Base-by-base conservation (phyloP, 495 filamentous ascomycete species). In the Daldinia grandis region DNA sequence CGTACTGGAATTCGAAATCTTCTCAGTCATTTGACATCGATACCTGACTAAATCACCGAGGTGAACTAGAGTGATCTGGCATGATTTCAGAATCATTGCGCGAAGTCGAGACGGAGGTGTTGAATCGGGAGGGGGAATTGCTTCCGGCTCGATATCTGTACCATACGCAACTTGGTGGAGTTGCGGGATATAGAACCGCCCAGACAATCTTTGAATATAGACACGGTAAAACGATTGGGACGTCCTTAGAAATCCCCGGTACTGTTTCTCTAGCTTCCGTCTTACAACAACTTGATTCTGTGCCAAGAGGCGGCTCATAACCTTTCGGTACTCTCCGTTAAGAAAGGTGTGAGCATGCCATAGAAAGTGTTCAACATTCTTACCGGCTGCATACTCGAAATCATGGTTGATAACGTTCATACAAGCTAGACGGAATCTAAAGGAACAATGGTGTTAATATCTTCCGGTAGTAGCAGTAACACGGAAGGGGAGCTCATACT, bases 11-110 rank as follows among this genome's bases (percentile, higher is more conserved):
- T 72, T 74, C 19, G 70, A 72, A 49, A 68, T 37, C 49, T 76
- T 78, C 19, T 76, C 74, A 6, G 74, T 73, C 76, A 91, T 87
- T 27, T 88, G 88, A 75, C 93, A 93, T 50, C 96, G 90, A 76
- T 98, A 99, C 68, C 95, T 89, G 35, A 93, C 93, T 30, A 99
- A 86, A 76, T 99, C 95, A 49, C 95, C 95, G 9, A 99, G 87
- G 60, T 88, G 91, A 50, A 97, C 90, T 30, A 98, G 85, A 8
- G 92, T 91, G 56, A 88, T 87, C 80, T 97, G 90, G 79, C 93
- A 97, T 14, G 92, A 94, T 58, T 81, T 77, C 6, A 93, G 85
- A 58, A 94, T 85, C 37, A 84, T 78, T 14, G 82, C 72, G 40
- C 86, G 84, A 40, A 90, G 72, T 5, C 85, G 75, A 17, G 84